phyloP scores from a whole-genome alignment of 352 stramenopile species.

The Pythium dissotocum region DNA sequence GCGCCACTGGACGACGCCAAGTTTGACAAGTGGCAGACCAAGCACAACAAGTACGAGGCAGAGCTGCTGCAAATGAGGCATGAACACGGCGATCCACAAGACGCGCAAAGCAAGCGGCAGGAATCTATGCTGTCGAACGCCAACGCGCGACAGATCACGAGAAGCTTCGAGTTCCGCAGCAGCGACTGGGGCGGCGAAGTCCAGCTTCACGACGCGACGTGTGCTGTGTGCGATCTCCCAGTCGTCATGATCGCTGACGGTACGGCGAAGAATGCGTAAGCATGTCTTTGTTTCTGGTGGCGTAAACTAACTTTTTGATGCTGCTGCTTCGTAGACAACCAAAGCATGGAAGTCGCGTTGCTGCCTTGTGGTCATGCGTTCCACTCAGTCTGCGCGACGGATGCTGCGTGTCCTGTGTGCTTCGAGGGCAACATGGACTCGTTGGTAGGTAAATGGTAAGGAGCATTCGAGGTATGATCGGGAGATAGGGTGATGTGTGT shows the following conservation, averaged over 20 bases:
- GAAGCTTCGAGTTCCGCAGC: slow-evolving; percentile 80
- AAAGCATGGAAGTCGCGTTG: slow-evolving; percentile 72
- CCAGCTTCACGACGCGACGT: slow-evolving; percentile 81
- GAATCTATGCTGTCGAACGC: neutral
- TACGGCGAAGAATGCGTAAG: slow-evolving; percentile 27
- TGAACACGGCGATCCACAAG: neutral
- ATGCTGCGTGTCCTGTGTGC: slow-evolving; percentile 68
- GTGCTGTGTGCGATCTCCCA: slow-evolving; percentile 68
- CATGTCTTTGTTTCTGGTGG: slow-evolving; percentile 1
- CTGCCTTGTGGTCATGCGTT: slow-evolving; percentile 83
- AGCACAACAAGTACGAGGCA: slow-evolving; percentile 57
- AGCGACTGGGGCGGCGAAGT: slow-evolving; percentile 88
- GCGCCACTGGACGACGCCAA: slow-evolving; percentile 45
- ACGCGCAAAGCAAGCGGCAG: neutral
- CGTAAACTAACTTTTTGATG: neutral
- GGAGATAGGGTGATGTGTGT: neutral
- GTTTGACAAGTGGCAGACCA: slow-evolving; percentile 54
- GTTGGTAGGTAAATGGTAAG: slow-evolving; percentile 24
- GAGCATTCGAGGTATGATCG: neutral
- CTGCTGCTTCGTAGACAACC: slow-evolving; percentile 47
- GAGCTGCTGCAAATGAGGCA: slow-evolving; percentile 20
- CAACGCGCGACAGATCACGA: slow-evolving; percentile 6
- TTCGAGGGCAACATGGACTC: slow-evolving; percentile 57
- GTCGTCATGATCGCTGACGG: slow-evolving; percentile 81
- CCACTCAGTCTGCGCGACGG: slow-evolving; percentile 61